These are phyloP conservation scores for Penicillium parvum DNA, from an alignment of 495 filamentous ascomycete species.

Conservation along the genomic window DNA sequence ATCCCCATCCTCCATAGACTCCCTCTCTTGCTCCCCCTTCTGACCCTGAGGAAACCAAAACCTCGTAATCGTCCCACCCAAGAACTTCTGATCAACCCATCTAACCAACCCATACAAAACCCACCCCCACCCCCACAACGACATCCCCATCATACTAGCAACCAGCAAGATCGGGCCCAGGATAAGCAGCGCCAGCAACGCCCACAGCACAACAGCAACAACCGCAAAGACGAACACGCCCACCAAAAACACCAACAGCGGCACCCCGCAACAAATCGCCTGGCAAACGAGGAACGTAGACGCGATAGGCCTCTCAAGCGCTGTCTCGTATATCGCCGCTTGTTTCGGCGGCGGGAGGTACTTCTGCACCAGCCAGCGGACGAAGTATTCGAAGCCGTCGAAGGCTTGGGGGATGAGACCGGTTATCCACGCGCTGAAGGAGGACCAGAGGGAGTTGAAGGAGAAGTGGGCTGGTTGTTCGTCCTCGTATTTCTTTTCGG, in stretches of 20 bases:
- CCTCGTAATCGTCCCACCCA: constrained; percentile 30
- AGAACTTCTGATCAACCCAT: constrained; percentile 32
- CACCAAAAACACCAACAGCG: constrained; percentile 32
- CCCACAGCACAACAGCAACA: constrained; percentile 33
- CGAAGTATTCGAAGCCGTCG: constrained; percentile 26
- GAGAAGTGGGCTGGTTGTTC: constrained; percentile 19
- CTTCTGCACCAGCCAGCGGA: constrained; percentile 24
- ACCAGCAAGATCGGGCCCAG: constrained; percentile 36
- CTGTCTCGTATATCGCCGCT: constrained; percentile 28
- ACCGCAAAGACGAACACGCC: constrained; percentile 35
- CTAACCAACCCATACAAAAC: constrained; percentile 34
- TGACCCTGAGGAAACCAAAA: constrained; percentile 25
- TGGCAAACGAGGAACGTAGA: constrained; percentile 36
- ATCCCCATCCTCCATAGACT: not conserved
- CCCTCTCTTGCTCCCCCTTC: constrained; percentile 3
- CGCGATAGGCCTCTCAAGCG: constrained; percentile 27
- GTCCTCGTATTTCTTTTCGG: constrained; percentile 14
- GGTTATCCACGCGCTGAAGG: constrained; percentile 13
- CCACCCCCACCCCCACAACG: constrained; percentile 42
- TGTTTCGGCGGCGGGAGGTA: constrained; percentile 29
- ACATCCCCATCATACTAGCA: constrained; percentile 34
- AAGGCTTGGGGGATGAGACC: constrained; percentile 21
- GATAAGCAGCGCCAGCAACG: constrained; percentile 32
- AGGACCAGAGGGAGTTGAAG: constrained; percentile 13
- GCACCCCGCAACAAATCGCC: constrained; percentile 36